Base-by-base conservation (phyloP, 257 asterid species). In the Perilla frutescens region DNA sequence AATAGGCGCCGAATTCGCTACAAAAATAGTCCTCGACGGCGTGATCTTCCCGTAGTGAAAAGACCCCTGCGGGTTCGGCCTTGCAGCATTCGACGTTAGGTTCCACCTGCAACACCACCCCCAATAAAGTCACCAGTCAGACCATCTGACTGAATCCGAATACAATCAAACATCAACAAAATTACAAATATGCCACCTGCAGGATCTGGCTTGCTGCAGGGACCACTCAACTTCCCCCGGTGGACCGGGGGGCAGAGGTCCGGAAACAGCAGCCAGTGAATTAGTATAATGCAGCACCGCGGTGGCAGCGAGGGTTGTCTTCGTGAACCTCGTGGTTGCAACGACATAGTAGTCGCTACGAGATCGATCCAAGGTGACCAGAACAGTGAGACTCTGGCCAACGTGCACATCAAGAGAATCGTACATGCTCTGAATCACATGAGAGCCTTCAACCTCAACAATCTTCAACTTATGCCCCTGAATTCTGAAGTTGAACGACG, bases 61-160 rank as follows among this genome's bases (percentile, higher is more conserved):
- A 5, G 99, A 90, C 0, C 99, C 99, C 77, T 91, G 97, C 29
- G 99, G 99, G 39, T 94, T 94, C 0, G 99, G 99, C 89, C 97
- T 91, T 2, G 99, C 99, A 36, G 99, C 97, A 70, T 94, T 94
- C 47, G 97, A 69, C 49, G 97, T 94, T 82, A 94, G 79, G 68
- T 94, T 94, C 97, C 99, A 87, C 91, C 99, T 93, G 77, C 77
- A 82, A 77, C 5, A 39, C 5, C 40, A 54, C 61, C 29, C 62
- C 7, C 12, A 10, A 2, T 29, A 49, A n/a, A 6, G 50, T 45
- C 8, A 4, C 40, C 0, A 3, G 37, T 34, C 37, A 34, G 37
- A 34, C 37, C 37, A 34, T 34, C 4, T 34, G 37, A 34, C 37
- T 34, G 1, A 34, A 34, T 34, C 4, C 3, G 0, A 34, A 34